Evolutionary conservation across 495 filamentous ascomycete genomes (phyloP), one percentile per base, ranked within the genome.

Genomic region (Cenococcum geophilum): DNA sequence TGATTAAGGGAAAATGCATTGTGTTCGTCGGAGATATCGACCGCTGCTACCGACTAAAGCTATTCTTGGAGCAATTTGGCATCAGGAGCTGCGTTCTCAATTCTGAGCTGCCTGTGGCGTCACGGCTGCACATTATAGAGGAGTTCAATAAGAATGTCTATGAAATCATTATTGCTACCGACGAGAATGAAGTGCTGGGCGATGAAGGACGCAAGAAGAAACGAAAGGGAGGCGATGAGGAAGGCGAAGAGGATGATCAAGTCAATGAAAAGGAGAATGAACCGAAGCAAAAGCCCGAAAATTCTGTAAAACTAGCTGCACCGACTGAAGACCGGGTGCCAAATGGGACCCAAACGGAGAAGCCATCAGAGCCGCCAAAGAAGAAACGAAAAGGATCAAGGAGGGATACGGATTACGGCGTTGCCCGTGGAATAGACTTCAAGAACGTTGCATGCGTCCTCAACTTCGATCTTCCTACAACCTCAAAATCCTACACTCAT

Each of bases 131-230:
- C 75, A 88, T 95, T 27, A 91, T 99, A 10, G 86, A 99, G 68
- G 89, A 97, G 72, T 99, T 97, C 76, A 99, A 97, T 76, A 88
- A 89, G 77, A 87, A 86, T 43, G 82, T 93, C 22, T 99, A 97
- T 76, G 92, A 97, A 64, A 96, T 97, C 62, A 91, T 99, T 60
- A 92, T 99, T 67, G 93, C 93, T 4, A 89, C 89, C 0, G 93
- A 98, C 70, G 93, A 98, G 72, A 86, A 89, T 69, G 92, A 96
- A 71, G 79, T 96, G 57, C 88, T 89, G 3, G 77, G 84, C 34
- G 82, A 82, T 51, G 60, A 32, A 48, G 40, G 27, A 27, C 61
- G 69, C 69, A 79, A 65, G 72, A 80, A 70, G 32, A 66, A 54
- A 50, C 20, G 45, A 22, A 58, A 62, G 36, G 57, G 54, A 49